phyloP scores from a whole-genome alignment of 140 eudicot genomes.

The Artemisia princeps region DNA sequence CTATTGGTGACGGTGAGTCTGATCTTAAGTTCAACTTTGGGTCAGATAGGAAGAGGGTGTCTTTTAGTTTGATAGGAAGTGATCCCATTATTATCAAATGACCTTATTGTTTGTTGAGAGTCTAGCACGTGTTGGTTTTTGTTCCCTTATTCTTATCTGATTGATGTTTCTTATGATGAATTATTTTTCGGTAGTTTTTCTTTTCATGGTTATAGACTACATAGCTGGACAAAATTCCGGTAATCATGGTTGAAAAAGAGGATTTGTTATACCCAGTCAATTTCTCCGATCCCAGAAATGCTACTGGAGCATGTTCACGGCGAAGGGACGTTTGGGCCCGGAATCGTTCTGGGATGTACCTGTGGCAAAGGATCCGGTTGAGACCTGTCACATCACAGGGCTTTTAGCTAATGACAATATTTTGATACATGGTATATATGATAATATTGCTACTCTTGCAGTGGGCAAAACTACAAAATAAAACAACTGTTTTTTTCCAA shows the following conservation, averaged over 20 bases:
- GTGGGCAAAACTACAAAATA: too few relatives aligned
- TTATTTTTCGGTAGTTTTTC: background rate
- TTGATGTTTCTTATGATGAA: constrained; percentile 14
- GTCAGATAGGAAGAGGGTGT: constrained; percentile 51
- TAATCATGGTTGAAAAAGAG: background rate
- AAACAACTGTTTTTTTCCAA: too few relatives aligned
- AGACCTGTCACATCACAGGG: too few relatives aligned
- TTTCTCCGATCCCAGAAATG: too few relatives aligned
- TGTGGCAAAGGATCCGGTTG: too few relatives aligned
- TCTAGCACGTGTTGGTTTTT: constrained; percentile 16
- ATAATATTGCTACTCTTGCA: too few relatives aligned
- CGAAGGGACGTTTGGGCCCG: too few relatives aligned
- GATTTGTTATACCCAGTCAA: too few relatives aligned
- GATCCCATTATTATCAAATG: constrained; percentile 35
- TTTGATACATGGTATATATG: too few relatives aligned
- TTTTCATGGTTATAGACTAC: constrained; percentile 8
- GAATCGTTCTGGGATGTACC: too few relatives aligned
- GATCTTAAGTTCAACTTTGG: constrained; percentile 73
- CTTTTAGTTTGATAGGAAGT: constrained; percentile 45
- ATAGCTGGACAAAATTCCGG: background rate
- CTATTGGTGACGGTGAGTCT: constrained; percentile 31
- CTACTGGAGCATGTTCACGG: too few relatives aligned
- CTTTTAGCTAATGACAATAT: too few relatives aligned
- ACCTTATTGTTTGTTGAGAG: constrained; percentile 14
- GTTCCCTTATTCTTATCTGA: background rate